Evolutionary conservation across 2,329 filamentous ascomycete species (phyloP).

Genomic region (Sporothrix sp.): DNA sequence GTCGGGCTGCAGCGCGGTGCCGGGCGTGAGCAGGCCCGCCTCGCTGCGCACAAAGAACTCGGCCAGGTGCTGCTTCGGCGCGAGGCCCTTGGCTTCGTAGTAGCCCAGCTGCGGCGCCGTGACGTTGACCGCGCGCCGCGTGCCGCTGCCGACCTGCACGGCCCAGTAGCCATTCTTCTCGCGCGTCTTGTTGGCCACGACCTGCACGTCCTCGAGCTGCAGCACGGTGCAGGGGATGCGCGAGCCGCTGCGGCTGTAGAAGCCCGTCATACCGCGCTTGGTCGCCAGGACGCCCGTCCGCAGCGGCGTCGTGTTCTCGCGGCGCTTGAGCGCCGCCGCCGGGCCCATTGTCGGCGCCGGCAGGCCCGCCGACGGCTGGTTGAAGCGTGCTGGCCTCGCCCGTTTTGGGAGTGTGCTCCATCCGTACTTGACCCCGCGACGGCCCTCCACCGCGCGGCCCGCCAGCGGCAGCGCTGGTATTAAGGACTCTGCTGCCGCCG

Average conservation of each 20-base stretch:
- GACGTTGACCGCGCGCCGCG: conserved; percentile 63
- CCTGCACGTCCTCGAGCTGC: conserved; percentile 86
- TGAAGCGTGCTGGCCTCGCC: conserved; percentile 50
- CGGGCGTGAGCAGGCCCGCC: conserved; percentile 64
- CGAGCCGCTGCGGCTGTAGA: conserved; percentile 71
- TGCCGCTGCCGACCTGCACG: conserved; percentile 77
- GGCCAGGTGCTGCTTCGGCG: conserved; percentile 71
- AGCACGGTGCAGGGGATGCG: conserved; percentile 84
- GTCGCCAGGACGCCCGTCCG: conserved; percentile 75
- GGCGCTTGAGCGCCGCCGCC: conserved; percentile 50
- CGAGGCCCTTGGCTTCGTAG: conserved; percentile 70
- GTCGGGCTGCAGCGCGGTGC: conserved; percentile 66
- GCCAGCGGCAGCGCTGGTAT: background rate
- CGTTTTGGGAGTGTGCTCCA: conserved; percentile 43
- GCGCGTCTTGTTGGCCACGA: conserved; percentile 75
- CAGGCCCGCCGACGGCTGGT: conserved; percentile 47
- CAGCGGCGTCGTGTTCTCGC: conserved; percentile 48
- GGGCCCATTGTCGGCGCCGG: conserved; percentile 48
- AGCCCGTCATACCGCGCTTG: conserved; percentile 93
- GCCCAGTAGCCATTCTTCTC: conserved; percentile 83
- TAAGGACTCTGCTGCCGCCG: background rate
- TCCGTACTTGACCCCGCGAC: conserved; percentile 47
- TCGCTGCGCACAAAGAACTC: conserved; percentile 79
- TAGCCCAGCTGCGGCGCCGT: conserved; percentile 79
- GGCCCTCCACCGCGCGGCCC: conserved; percentile 15